These are phyloP conservation scores for Paraconiothyrium brasiliense DNA, from an alignment of 2,329 filamentous ascomycete species.

Conservation along the genomic window DNA sequence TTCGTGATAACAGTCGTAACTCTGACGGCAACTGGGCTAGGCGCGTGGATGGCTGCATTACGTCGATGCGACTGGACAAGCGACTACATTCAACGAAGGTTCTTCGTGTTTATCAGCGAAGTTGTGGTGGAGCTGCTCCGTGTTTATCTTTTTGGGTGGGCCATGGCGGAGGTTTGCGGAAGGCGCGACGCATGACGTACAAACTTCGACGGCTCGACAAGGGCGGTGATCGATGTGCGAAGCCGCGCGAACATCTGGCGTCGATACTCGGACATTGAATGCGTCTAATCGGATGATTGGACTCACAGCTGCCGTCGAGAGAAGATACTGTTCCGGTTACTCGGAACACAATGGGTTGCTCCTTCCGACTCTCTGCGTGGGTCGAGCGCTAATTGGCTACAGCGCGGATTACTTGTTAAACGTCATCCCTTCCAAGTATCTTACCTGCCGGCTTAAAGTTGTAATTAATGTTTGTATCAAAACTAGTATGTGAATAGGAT, in stretches of 20 bases:
- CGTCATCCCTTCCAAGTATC: too few relatives aligned
- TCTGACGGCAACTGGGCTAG: slow-evolving; percentile 31
- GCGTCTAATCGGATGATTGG: background rate
- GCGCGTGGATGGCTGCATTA: slow-evolving; percentile 13
- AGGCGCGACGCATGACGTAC: slow-evolving; percentile 32
- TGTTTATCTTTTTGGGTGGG: slow-evolving; percentile 14
- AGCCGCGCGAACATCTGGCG: background rate
- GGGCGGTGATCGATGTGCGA: background rate
- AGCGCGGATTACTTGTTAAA: background rate
- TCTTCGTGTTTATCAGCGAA: background rate
- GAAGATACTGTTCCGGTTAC: background rate
- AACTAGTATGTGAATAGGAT: too few relatives aligned
- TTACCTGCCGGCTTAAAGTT: too few relatives aligned
- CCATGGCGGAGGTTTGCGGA: slow-evolving; percentile 27
- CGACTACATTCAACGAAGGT: background rate
- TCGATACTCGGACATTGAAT: too few relatives aligned
- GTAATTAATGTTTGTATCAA: too few relatives aligned
- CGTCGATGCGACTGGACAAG: background rate
- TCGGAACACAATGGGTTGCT: slow-evolving; percentile 6
- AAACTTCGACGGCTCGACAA: slow-evolving; percentile 24
- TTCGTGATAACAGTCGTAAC: slow-evolving; percentile 26
- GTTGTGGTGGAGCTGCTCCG: slow-evolving; percentile 9
- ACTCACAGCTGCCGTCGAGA: background rate
- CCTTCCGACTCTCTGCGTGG: slow-evolving; percentile 1
- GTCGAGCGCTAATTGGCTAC: background rate